These are phyloP conservation scores for Cercophora samala DNA, from an alignment of 495 filamentous ascomycete species.

Conservation along the genomic window DNA sequence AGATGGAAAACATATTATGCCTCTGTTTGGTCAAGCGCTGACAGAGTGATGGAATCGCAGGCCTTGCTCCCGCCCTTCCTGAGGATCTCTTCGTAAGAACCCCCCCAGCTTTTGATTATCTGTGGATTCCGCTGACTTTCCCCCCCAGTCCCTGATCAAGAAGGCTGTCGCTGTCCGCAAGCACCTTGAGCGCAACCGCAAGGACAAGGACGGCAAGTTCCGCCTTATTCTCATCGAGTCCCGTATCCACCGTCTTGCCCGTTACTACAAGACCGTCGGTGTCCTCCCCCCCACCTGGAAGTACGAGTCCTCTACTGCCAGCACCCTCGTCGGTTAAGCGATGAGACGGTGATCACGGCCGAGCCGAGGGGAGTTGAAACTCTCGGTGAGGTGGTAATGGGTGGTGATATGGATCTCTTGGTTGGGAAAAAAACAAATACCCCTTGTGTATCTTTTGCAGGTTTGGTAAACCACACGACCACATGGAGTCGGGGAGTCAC, in stretches of 20 bases:
- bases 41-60: conserved; percentile 85
- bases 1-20: conserved; percentile 38
- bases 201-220: conserved; percentile 99
- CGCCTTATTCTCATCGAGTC: conserved; percentile 99
- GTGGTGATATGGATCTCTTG: conserved; percentile 14
- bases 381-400: conserved; percentile 17
- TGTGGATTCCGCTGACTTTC: conserved; percentile 13
- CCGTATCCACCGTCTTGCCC: conserved; percentile 95
- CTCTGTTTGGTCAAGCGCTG: conserved; percentile 97
- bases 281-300: conserved; percentile 97
- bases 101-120: not conserved
- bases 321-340: conserved; percentile 62
- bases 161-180: conserved; percentile 98
- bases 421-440: not conserved
- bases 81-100: conserved; percentile 68
- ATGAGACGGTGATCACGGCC: conserved; percentile 5
- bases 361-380: not conserved
- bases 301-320: conserved; percentile 74
- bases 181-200: conserved; percentile 99
- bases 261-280: conserved; percentile 97
- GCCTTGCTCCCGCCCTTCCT: conserved; percentile 94
- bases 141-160: conserved; percentile 31
- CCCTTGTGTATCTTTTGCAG: conserved; percentile 9
- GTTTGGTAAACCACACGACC: conserved; percentile 15
- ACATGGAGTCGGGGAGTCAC: conserved; percentile 15